These are phyloP conservation scores for Amanita subjunquillea DNA, from an alignment of 768 basidiomycete genomes.

Conservation along the genomic window DNA sequence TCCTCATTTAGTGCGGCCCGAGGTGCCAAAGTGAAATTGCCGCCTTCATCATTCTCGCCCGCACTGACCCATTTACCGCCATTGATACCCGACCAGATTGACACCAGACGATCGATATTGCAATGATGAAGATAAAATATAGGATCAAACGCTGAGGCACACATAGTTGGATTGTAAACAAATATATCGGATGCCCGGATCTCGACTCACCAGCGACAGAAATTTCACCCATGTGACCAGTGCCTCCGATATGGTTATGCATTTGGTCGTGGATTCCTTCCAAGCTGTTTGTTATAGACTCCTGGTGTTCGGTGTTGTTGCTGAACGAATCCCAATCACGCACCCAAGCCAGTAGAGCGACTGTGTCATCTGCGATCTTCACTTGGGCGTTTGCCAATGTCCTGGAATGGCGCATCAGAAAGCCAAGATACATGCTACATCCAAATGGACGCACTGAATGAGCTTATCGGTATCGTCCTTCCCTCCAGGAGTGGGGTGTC, in stretches of 20 bases:
- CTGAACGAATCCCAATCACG: slow-evolving; percentile 35
- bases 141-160: slow-evolving; percentile 33
- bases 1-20: slow-evolving; percentile 16
- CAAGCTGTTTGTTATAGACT: slow-evolving; percentile 32
- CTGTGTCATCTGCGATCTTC: slow-evolving; percentile 20
- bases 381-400: slow-evolving; percentile 15
- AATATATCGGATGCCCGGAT: background rate
- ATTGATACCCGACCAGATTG: slow-evolving; percentile 39
- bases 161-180: background rate
- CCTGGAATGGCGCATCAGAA: slow-evolving; percentile 3
- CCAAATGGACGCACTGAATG: slow-evolving; percentile 13
- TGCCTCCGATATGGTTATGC: slow-evolving; percentile 31
- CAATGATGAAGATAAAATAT: slow-evolving; percentile 45
- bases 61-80: slow-evolving; percentile 27
- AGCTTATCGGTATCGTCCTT: slow-evolving; percentile 20
- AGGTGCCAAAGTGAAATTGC: slow-evolving; percentile 23
- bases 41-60: slow-evolving; percentile 14
- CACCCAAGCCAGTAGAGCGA: slow-evolving; percentile 26
- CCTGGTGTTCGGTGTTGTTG: slow-evolving; percentile 31
- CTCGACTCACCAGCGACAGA: slow-evolving; percentile 25
- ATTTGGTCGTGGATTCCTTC: slow-evolving; percentile 41
- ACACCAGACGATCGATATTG: slow-evolving; percentile 41
- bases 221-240: slow-evolving; percentile 31
- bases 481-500: slow-evolving; percentile 21
- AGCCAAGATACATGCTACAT: background rate